Conservation (phyloP, 2,329 filamentous ascomycete genomes). For the Colletotrichum cereale region DNA sequence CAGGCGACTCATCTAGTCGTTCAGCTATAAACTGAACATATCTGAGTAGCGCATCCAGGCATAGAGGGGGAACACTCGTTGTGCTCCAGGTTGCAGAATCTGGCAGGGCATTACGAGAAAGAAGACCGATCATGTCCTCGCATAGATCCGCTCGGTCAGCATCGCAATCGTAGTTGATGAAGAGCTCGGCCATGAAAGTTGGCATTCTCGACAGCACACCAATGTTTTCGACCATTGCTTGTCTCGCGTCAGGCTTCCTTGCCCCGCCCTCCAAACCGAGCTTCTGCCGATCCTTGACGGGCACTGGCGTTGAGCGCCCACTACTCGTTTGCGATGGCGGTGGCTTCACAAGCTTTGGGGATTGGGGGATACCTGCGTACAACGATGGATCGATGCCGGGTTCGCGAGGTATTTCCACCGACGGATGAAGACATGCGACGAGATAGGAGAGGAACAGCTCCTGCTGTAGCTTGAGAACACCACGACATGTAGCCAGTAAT, state of each 20-base stretch:
- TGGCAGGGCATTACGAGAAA: slow-evolving; percentile 94
- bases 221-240: slow-evolving; percentile 98
- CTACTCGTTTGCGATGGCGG: slow-evolving; percentile 79
- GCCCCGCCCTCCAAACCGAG: slow-evolving; percentile 92
- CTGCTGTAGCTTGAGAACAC: slow-evolving; percentile 93
- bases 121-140: slow-evolving; percentile 92
- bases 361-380: slow-evolving; percentile 93
- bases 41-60: slow-evolving; percentile 89
- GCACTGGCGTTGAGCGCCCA: slow-evolving; percentile 89
- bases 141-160: slow-evolving; percentile 91
- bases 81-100: slow-evolving; percentile 99
- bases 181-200: slow-evolving; percentile 93
- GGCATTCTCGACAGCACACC: slow-evolving; percentile 93
- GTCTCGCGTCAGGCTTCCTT: slow-evolving; percentile 92
- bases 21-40: slow-evolving; percentile 95
- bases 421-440: slow-evolving; percentile 91
- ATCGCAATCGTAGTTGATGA: slow-evolving; percentile 98
- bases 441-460: slow-evolving; percentile 96
- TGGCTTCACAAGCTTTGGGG: slow-evolving; percentile 87
- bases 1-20: slow-evolving; percentile 79
- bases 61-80: slow-evolving; percentile 95
- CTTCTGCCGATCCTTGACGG: slow-evolving; percentile 91
- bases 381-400: slow-evolving; percentile 89
- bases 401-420: slow-evolving; percentile 93
- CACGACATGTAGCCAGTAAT: slow-evolving; percentile 88